Evolutionary conservation across 1,284 basidiomycete genomes (phyloP).

Genomic region (Ganoderma leucocontextum): DNA sequence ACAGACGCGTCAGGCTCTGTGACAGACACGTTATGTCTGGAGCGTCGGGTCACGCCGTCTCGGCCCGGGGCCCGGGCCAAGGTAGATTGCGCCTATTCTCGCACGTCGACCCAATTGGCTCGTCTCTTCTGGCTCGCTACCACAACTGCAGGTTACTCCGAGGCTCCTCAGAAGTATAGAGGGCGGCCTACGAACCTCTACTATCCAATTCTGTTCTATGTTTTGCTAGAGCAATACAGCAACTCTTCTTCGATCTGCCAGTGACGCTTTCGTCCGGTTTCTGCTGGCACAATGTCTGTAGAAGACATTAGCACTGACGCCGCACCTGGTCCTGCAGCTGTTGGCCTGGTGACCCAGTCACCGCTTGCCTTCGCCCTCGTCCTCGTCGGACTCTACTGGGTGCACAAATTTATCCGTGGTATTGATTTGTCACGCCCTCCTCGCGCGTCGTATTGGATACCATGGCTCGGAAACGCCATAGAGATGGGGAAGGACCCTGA

Average conservation of each 20-base stretch:
- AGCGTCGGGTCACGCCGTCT: background rate
- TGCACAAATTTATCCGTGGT: constrained; percentile 21
- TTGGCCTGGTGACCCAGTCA: constrained; percentile 20
- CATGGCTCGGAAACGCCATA: constrained; percentile 37
- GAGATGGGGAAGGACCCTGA: constrained; percentile 35
- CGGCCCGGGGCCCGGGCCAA: background rate
- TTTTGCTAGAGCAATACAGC: background rate
- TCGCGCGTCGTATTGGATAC: constrained; percentile 35
- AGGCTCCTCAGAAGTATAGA: background rate
- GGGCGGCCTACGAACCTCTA: background rate
- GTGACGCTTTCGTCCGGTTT: background rate
- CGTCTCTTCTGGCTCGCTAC: no score
- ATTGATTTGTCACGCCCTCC: constrained; percentile 32
- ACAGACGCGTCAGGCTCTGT: constrained; percentile 28
- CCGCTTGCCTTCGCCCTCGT: constrained; percentile 25
- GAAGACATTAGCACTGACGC: background rate
- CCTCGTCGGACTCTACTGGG: constrained; percentile 25
- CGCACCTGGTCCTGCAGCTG: background rate
- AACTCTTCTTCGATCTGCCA: background rate
- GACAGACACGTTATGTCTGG: constrained; percentile 21
- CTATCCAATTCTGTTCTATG: background rate
- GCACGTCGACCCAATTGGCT: no score
- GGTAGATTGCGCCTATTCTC: background rate
- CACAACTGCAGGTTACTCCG: no score
- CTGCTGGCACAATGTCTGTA: background rate